Evolutionary conservation across 2,329 filamentous ascomycete genomes (phyloP), one percentile per base, ranked within the genome.

Genomic region (Paracoccidioides lutzii): DNA sequence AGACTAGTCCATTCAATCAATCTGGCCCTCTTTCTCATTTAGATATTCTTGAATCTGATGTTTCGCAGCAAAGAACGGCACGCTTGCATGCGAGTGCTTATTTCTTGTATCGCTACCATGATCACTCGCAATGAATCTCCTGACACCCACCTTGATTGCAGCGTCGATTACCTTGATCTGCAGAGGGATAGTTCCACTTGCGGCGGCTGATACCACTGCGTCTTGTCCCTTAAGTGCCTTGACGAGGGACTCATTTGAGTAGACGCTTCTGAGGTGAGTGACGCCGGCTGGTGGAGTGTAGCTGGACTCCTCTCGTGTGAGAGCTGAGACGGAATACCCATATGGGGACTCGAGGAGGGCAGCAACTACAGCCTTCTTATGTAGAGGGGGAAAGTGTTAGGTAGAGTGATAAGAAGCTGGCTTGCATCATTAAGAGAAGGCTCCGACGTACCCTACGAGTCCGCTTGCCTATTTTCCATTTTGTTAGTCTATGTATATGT

Each of bases 151-250:
- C 38, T 55, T 40, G 12, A 53, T 49, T 30, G 57, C 57, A 7
- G 57, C 57, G 22, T 59, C 55, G 51, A 59, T 49, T 12, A 59
- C 6, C 22, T 53, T 42, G 45, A 52, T 40, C 38, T 59, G 55
- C 12, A 42, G 33, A 3, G 15, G 38, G 14, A 58, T 33, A 3
- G 59, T 49, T 22, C 22, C 22, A 4, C 37, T 52, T 4, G 56
- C 43, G 41, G 64, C 53, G 35, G 57, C 53, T 1, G 63, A 65
- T 41, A 64, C 56, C 5, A 65, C 57, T 8, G 57, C 61, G 46
- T 64, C 59, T 42, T 61, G 58, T 3, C 53, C 59, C 49, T 59
- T 51, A 22, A 66, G 58, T 5, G 58, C 62, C 6, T 54, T 22
- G 12, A 55, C 58, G 6, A 66, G 54, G 30, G 61, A 63, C 6